These are phyloP conservation scores for Trametes cingulata DNA, from an alignment of 768 basidiomycete genomes.

Conservation along the genomic window DNA sequence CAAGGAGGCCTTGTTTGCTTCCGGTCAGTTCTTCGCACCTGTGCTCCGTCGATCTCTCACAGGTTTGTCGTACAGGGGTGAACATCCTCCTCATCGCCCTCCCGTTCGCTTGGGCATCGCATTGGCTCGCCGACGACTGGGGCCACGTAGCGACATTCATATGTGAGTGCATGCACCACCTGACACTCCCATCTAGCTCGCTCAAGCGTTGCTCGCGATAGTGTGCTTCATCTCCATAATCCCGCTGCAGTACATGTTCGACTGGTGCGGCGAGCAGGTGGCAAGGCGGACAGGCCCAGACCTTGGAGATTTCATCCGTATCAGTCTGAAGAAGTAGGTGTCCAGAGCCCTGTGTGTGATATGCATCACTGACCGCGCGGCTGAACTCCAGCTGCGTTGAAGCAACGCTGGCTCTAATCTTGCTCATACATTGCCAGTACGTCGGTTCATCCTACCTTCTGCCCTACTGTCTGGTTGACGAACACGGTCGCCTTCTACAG, in stretches of 20 bases:
- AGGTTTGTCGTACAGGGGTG: slow-evolving; percentile 29
- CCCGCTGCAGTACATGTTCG: slow-evolving; percentile 66
- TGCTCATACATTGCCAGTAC: slow-evolving; percentile 68
- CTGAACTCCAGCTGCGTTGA: slow-evolving; percentile 55
- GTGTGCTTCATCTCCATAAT: slow-evolving; percentile 44
- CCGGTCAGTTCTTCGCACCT: no score
- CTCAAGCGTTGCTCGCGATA: neutral
- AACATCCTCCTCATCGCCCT: slow-evolving; percentile 58
- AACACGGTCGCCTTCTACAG: slow-evolving; percentile 35
- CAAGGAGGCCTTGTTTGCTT: no score
- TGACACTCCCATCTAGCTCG: neutral
- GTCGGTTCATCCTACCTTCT: neutral
- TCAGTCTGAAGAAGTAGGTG: slow-evolving; percentile 65
- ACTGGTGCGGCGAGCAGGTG: slow-evolving; percentile 60
- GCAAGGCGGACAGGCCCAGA: slow-evolving; percentile 53
- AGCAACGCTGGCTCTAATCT: slow-evolving; percentile 66
- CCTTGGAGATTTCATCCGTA: slow-evolving; percentile 61
- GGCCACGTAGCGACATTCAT: slow-evolving; percentile 42
- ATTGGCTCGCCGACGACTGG: slow-evolving; percentile 44
- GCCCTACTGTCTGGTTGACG: neutral
- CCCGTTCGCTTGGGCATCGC: slow-evolving; percentile 61
- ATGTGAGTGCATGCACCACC: slow-evolving; percentile 35
- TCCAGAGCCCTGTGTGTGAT: no score
- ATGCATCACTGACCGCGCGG: neutral
- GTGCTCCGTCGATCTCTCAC: no score